Conservation (phyloP, 2,329 filamentous ascomycete species). For the Pseudogymnoascus sp. region DNA sequence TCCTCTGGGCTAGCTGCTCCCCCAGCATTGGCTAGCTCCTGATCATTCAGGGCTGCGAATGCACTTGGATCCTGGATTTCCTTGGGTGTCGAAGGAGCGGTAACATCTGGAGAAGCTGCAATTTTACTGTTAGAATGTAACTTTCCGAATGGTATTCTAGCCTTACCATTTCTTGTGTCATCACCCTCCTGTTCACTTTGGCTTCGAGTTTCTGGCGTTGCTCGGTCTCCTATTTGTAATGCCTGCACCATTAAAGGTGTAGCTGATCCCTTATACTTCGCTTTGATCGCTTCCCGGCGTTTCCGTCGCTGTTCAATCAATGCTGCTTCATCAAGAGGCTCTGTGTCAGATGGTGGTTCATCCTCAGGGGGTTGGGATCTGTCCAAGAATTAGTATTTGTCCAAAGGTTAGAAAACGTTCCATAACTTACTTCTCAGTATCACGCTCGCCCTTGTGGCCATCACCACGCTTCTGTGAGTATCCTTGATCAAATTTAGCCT, state of each 20-base stretch:
- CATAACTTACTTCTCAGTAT: constrained; percentile 11
- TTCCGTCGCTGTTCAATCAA: constrained; percentile 80
- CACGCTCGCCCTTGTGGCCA: constrained; percentile 18
- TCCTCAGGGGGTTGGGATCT: constrained; percentile 31
- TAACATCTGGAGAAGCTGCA: constrained; percentile 26
- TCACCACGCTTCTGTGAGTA: constrained; percentile 45
- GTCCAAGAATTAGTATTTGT: neutral
- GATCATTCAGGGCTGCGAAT: constrained; percentile 59
- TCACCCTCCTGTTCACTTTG: constrained; percentile 18
- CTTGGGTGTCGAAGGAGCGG: constrained; percentile 30
- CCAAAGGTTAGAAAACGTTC: constrained; percentile 12
- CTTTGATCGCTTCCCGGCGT: constrained; percentile 75
- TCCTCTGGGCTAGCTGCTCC: constrained; percentile 45
- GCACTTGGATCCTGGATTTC: constrained; percentile 29
- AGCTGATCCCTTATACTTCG: constrained; percentile 66
- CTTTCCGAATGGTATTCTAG: neutral
- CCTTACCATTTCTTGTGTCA: constrained; percentile 32
- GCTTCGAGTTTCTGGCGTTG: constrained; percentile 24
- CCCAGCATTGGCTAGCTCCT: constrained; percentile 55
- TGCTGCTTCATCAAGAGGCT: constrained; percentile 70
- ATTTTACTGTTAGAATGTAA: constrained; percentile 14
- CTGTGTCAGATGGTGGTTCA: constrained; percentile 40
- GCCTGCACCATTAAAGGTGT: constrained; percentile 68
- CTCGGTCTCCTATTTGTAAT: constrained; percentile 29
- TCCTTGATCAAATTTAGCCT: constrained; percentile 63